Evolutionary conservation across 2,329 filamentous ascomycete genomes (phyloP).

Genomic region (Aureobasidium subglaciale): DNA sequence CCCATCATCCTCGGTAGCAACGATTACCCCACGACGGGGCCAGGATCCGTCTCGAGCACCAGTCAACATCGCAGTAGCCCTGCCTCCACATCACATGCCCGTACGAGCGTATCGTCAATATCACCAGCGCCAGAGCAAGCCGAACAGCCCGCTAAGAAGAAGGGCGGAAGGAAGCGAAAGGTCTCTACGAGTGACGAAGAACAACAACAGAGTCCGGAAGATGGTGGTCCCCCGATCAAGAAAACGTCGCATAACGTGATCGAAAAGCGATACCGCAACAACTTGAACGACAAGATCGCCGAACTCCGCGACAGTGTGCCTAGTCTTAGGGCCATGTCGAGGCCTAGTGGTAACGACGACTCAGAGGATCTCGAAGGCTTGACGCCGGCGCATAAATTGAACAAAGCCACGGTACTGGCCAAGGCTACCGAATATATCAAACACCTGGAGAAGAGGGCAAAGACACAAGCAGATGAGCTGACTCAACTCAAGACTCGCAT

Average conservation of each 20-base stretch:
- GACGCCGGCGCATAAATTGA: conserved; percentile 79
- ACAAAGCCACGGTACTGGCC: conserved; percentile 93
- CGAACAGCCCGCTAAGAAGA: conserved; percentile 26
- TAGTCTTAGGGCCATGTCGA: conserved; percentile 76
- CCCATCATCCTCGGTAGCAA: conserved; percentile 11
- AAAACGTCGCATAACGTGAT: conserved; percentile 99
- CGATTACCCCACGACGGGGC: conserved; percentile 10
- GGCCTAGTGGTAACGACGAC: conserved; percentile 55
- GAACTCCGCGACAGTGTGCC: conserved; percentile 87
- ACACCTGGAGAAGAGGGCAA: conserved; percentile 87
- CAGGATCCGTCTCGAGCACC: background rate
- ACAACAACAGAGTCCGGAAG: conserved; percentile 23
- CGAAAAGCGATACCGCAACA: conserved; percentile 92
- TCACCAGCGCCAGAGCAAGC: conserved; percentile 21
- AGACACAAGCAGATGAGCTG: conserved; percentile 75
- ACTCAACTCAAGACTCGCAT: conserved; percentile 69
- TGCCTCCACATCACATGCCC: conserved; percentile 23
- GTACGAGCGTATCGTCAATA: conserved; percentile 26
- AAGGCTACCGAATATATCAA: conserved; percentile 96
- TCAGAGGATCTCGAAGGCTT: conserved; percentile 65
- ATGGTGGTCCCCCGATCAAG: conserved; percentile 52
- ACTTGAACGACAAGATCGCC: conserved; percentile 94
- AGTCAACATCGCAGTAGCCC: conserved; percentile 21
- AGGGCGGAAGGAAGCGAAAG: conserved; percentile 30
- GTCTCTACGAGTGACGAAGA: conserved; percentile 23